A percentile compares a stretch with the other conserved stretches of the same genome.
phyloP scores from a whole-genome alignment of 2,329 filamentous ascomycete species.

The Microdochium trichocladiopsis region DNA sequence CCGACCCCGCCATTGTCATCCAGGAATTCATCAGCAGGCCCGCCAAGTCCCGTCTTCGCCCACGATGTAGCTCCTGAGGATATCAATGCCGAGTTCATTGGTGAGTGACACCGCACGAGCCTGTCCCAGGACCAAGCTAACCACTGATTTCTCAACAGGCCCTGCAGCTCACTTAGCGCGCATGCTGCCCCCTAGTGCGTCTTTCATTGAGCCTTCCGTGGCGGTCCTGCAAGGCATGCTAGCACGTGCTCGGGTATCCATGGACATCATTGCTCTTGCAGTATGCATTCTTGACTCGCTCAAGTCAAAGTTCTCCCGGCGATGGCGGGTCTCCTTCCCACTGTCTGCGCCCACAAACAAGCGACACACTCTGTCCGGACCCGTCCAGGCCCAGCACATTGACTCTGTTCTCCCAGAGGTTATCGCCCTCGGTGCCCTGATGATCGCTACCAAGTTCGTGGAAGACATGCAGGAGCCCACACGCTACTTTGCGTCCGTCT shows the following conservation, averaged over 20 bases:
- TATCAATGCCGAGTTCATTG: constrained; percentile 31
- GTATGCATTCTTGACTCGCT: constrained; percentile 62
- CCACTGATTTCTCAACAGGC: constrained; percentile 29
- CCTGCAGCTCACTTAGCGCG: constrained; percentile 61
- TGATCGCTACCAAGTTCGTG: constrained; percentile 60
- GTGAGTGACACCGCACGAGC: constrained; percentile 19
- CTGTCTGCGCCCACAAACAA: constrained; percentile 22
- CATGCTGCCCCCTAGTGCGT: constrained; percentile 57
- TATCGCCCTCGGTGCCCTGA: constrained; percentile 54
- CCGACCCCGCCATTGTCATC: constrained; percentile 58
- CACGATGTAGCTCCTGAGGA: constrained; percentile 34
- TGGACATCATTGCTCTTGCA: constrained; percentile 56
- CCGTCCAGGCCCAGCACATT: constrained; percentile 38
- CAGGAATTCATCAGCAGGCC: constrained; percentile 32
- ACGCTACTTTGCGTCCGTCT: constrained; percentile 42
- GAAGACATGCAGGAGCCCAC: constrained; percentile 51
- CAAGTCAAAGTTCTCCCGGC: constrained; percentile 53
- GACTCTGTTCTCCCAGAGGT: constrained; percentile 56
- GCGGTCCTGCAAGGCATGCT: constrained; percentile 54
- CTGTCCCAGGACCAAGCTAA: neutral
- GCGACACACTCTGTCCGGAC: constrained; percentile 35
- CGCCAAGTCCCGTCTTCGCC: constrained; percentile 30
- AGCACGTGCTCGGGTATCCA: constrained; percentile 46
- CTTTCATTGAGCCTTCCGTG: constrained; percentile 50
- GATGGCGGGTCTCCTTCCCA: constrained; percentile 55